Base-by-base conservation (phyloP, 192 early-diverging fungal genomes). In the Dissophora globulifera region DNA sequence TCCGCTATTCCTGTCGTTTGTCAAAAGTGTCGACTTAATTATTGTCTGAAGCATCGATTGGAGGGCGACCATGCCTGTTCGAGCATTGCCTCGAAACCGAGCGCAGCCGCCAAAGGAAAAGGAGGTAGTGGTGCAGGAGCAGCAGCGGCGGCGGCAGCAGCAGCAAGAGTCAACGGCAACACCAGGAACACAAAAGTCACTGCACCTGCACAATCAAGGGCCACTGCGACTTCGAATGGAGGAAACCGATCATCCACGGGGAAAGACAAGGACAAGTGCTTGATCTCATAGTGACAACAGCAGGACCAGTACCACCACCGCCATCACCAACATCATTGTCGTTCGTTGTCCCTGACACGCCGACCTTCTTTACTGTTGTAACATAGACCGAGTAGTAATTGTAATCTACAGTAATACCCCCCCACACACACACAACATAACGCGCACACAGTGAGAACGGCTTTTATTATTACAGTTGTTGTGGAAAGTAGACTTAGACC, bases 41-140 rank as follows among this genome's bases (percentile, higher is more conserved):
- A 86, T 62, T 96, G 94, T 75, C 79, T 96, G 47, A 90, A 90
- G 62, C 94, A 96, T 81, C 86, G 93, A 26, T 76, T 93, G 33
- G 88, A 90, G 40, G 59, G 72, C 26, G 92, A 92, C 50, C 94
- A 95, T 66, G 62, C 84, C 9, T 95, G 94, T 54, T 54, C 78
- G n/a, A n/a, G n/a, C n/a, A n/a, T n/a, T n/a, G n/a, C n/a, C n/a
- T n/a, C n/a, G n/a, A n/a, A n/a, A n/a, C n/a, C n/a, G n/a, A n/a
- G n/a, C n/a, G n/a, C n/a, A n/a, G n/a, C n/a, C n/a, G 35, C 35
- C 13, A 13, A 13, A 38, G 35, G 35, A 13, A 38, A 38, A 38
- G 35, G 35, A 38, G 35, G 35, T n/a, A n/a, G n/a, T n/a, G n/a
- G n/a, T n/a, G n/a, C n/a, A n/a, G n/a, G n/a, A n/a, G n/a, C n/a